phyloP scores from a whole-genome alignment of 345 rosid species.

The Citrus glauca region DNA sequence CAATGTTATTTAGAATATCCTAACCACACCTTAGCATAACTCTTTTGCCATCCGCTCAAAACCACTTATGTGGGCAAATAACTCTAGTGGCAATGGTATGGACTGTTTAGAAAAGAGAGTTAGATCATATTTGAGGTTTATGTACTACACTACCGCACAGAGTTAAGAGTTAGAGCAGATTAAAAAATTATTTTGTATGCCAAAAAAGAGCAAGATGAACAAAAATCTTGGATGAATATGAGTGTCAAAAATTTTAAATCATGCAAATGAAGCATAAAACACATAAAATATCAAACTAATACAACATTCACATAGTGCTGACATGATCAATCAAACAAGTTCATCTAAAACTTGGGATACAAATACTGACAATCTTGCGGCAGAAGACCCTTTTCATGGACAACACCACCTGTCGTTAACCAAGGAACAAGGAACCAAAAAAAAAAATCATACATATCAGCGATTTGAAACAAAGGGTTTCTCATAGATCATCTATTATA shows the following conservation, averaged over 20 bases:
- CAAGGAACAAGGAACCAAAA: slow-evolving; percentile 2
- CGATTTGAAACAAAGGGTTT: not conserved
- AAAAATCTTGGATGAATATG: not conserved
- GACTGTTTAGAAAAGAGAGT: not conserved
- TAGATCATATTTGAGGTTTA: not conserved
- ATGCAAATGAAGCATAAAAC: no score
- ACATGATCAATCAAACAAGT: not conserved
- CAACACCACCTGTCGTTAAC: slow-evolving; percentile 73
- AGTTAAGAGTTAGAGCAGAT: not conserved
- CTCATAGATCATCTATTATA: not conserved
- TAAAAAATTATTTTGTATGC: no score
- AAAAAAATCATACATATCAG: not conserved
- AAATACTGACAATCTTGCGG: slow-evolving; percentile 77
- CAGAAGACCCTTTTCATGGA: slow-evolving; percentile 91
- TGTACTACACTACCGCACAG: not conserved
- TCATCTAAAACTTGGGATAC: not conserved
- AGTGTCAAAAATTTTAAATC: not conserved
- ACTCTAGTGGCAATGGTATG: not conserved
- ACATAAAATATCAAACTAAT: no score
- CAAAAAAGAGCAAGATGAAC: not conserved
- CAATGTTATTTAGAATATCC: not conserved
- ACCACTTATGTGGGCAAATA: not conserved
- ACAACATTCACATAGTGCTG: no score
- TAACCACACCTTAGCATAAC: not conserved
- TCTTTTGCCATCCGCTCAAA: not conserved